Percentiles rank a stretch among this genome's conserved stretches.
These are phyloP conservation scores for Chimonanthus salicifolius DNA, from an alignment of 164 flowering plant species.

Conservation along the genomic window DNA sequence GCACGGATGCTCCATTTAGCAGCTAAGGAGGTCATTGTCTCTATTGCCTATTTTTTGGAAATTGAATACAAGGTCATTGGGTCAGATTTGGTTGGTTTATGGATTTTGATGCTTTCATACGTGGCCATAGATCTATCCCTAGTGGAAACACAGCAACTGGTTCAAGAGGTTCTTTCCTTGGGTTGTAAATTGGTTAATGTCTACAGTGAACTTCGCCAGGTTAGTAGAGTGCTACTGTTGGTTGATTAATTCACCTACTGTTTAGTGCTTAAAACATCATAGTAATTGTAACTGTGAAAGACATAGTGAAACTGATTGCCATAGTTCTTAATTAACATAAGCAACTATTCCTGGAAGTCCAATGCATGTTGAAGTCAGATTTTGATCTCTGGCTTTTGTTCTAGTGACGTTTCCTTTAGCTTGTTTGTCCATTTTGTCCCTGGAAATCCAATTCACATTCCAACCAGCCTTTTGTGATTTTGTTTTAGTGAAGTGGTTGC, in stretches of 20 bases:
- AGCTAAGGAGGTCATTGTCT: conserved; percentile 51
- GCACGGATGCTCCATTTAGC: conserved; percentile 20
- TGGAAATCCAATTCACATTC: not conserved
- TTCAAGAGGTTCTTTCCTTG: conserved; percentile 33
- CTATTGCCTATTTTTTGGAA: conserved; percentile 50
- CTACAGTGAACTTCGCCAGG: conserved; percentile 91
- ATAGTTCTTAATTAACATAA: not conserved
- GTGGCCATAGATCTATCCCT: conserved; percentile 29
- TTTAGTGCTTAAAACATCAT: not conserved
- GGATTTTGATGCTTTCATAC: conserved; percentile 54
- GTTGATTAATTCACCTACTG: not conserved
- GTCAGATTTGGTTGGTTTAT: conserved; percentile 53
- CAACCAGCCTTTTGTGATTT: not conserved
- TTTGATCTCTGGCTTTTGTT: not conserved
- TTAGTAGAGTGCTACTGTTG: conserved; percentile 21
- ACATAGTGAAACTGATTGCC: not conserved
- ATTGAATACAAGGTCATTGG: conserved; percentile 73
- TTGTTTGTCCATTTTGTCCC: not conserved
- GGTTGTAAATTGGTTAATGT: conserved; percentile 62
- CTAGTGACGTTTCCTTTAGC: not conserved
- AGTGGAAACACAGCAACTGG: conserved; percentile 22
- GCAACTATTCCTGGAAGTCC: not conserved
- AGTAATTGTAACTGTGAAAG: not conserved
- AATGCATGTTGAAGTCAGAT: no score
- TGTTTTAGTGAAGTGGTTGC: not conserved